Evolutionary conservation across 2,329 filamentous ascomycete genomes (phyloP).

Genomic region (Apiospora kogelbergensis): DNA sequence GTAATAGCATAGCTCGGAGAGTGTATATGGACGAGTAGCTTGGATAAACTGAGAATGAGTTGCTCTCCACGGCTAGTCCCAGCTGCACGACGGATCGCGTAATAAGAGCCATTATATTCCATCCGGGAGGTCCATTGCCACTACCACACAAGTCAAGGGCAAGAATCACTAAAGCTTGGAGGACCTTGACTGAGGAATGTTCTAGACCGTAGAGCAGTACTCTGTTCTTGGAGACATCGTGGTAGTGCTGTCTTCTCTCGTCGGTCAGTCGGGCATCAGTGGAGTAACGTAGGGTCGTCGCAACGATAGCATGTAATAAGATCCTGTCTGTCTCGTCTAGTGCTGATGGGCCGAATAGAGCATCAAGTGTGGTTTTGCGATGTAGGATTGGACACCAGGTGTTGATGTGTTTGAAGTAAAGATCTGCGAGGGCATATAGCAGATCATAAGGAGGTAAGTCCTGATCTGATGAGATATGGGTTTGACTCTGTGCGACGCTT

Average conservation of each 20-base stretch:
- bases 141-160: slow-evolving; percentile 82
- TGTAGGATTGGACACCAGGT: slow-evolving; percentile 91
- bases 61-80: slow-evolving; percentile 79
- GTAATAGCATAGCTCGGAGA: slow-evolving; percentile 78
- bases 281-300: slow-evolving; percentile 82
- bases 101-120: slow-evolving; percentile 89
- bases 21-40: slow-evolving; percentile 87
- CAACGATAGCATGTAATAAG: slow-evolving; percentile 83
- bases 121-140: slow-evolving; percentile 86
- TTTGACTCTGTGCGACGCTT: slow-evolving; percentile 49
- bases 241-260: slow-evolving; percentile 71
- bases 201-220: slow-evolving; percentile 87
- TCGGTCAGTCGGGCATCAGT: slow-evolving; percentile 73
- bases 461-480: slow-evolving; percentile 54
- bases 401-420: slow-evolving; percentile 80
- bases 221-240: slow-evolving; percentile 79
- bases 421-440: slow-evolving; percentile 69
- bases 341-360: slow-evolving; percentile 74
- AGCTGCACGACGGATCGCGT: slow-evolving; percentile 86
- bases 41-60: slow-evolving; percentile 75
- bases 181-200: slow-evolving; percentile 82
- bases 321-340: slow-evolving; percentile 81
- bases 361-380: slow-evolving; percentile 76
- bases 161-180: slow-evolving; percentile 85
- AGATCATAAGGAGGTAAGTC: slow-evolving; percentile 75